Conservation (phyloP, 495 filamentous ascomycete species). For the Aspergillus heteromorphus region DNA sequence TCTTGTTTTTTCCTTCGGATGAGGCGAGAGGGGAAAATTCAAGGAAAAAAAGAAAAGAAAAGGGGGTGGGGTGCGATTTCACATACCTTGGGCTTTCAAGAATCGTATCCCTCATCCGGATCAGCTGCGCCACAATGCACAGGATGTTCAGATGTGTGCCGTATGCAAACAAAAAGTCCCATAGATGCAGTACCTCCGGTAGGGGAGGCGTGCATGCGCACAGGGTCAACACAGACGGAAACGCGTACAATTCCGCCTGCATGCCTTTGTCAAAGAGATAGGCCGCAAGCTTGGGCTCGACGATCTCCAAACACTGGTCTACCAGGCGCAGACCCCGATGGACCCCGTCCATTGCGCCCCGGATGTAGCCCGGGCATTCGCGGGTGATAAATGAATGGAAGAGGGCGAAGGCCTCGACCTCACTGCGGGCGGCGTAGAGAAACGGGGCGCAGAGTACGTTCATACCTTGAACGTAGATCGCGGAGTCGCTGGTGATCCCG, state of each 20-base stretch:
- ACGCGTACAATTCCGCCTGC: constrained; percentile 93
- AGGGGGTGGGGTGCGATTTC: too few species aligned
- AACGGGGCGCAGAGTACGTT: constrained; percentile 99
- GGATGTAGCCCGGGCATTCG: constrained; percentile 90
- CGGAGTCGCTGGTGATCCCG: constrained; percentile 49
- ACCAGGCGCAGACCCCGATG: constrained; percentile 88
- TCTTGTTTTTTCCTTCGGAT: background rate
- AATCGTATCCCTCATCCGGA: constrained; percentile 79
- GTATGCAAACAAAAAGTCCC: constrained; percentile 97
- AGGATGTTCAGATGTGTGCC: constrained; percentile 91
- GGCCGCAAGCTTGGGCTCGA: constrained; percentile 79
- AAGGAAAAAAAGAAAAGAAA: background rate
- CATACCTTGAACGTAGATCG: constrained; percentile 97
- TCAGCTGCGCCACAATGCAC: constrained; percentile 94
- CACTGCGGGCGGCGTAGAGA: constrained; percentile 88
- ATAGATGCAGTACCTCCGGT: constrained; percentile 89
- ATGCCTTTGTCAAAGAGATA: constrained; percentile 82
- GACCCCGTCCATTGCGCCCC: constrained; percentile 94
- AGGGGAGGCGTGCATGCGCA: constrained; percentile 96
- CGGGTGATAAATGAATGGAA: constrained; percentile 84
- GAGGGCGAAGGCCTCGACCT: constrained; percentile 88
- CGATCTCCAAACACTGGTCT: constrained; percentile 81
- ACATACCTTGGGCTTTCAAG: constrained; percentile 75
- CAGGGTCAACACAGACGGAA: constrained; percentile 89
- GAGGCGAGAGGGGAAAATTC: background rate